Base-by-base conservation (phyloP, 352 stramenopile species). In the Sclerospora graminicola region DNA sequence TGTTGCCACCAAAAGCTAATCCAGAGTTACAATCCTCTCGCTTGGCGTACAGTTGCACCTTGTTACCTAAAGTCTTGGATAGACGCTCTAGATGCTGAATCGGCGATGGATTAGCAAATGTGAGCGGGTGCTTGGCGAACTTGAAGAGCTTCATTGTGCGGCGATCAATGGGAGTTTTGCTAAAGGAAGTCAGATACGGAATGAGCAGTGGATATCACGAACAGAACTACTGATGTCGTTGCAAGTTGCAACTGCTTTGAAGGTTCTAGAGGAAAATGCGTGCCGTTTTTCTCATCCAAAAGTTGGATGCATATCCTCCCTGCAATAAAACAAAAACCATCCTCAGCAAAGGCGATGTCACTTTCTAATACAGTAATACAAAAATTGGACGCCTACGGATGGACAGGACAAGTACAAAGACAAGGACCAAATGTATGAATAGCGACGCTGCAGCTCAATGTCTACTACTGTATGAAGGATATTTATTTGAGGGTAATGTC, bases 11-110 rank as follows among this genome's bases (percentile, higher is more conserved):
- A 29, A 66, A 66, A 14, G 57, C 57, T 32, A 66, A 15, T 8
- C 57, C 57, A 4, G 57, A 66, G 39, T 66, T 66, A 43, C 57
- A 66, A 34, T 66, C 57, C 28, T 62, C 57, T 7, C 57, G 57
- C 47, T 66, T 66, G 38, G 57, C 57, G 43, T 66, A 66, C 29
- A 66, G 36, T 45, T 66, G 57, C 28, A 66, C 57, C 38, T 66
- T 66, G 43, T 66, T 34, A 26, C 57, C 57, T 34, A 66, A 19
- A 10, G 39, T 21, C 40, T 62, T 66, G 28, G 57, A 66, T 28
- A 66, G 35, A 16, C 51, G 57, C 39, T 62, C 47, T 24, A 66
- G n/a, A 28, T 62, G 57, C 34, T 66, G 57, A 26, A 66, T 66
- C 4, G 57, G 57, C n/a, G 57, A 66, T 24, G 57, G 57, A 40